These are phyloP conservation scores for Candida vartiovaarae DNA, from an alignment of 805 yeast species.

Conservation along the genomic window DNA sequence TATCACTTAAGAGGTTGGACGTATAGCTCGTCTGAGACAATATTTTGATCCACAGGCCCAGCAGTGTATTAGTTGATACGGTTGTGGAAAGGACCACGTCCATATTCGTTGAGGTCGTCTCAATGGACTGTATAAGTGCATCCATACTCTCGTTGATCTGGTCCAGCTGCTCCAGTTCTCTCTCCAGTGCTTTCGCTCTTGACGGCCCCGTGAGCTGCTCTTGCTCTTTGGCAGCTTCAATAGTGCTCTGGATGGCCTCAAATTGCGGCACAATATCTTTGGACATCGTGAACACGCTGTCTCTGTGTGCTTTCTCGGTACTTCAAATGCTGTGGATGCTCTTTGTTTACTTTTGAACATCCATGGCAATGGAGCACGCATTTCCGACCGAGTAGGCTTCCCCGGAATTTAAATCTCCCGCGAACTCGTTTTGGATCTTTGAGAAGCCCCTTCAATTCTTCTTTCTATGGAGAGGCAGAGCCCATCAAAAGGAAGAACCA, in stretches of 20 bases:
- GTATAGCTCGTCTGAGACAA: constrained; percentile 57
- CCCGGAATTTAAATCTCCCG: too few species aligned
- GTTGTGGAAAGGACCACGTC: constrained; percentile 27
- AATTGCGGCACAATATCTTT: constrained; percentile 5
- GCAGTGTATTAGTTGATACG: constrained; percentile 39
- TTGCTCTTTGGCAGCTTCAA: constrained; percentile 10
- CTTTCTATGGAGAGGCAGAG: not conserved
- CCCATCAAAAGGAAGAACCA: not conserved
- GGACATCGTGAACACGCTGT: constrained; percentile 5
- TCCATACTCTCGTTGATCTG: constrained; percentile 16
- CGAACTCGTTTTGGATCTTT: too few species aligned
- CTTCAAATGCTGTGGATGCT: not conserved
- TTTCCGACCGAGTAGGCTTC: too few species aligned
- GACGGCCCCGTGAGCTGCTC: constrained; percentile 12
- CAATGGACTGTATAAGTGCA: constrained; percentile 16
- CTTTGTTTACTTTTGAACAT: not conserved
- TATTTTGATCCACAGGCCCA: constrained; percentile 56
- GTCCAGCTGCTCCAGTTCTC: constrained; percentile 18
- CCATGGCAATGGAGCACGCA: too few species aligned
- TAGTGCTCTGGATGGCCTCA: not conserved
- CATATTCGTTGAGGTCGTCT: constrained; percentile 14
- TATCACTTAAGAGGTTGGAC: constrained; percentile 37
- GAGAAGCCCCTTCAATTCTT: too few species aligned
- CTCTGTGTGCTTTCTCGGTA: not conserved
- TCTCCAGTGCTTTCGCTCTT: constrained; percentile 17